Percentiles rank a stretch among this genome's conserved stretches.
These are phyloP conservation scores for Stylosanthes scabra DNA, from an alignment of 331 rosid genomes.

Conservation along the genomic window DNA sequence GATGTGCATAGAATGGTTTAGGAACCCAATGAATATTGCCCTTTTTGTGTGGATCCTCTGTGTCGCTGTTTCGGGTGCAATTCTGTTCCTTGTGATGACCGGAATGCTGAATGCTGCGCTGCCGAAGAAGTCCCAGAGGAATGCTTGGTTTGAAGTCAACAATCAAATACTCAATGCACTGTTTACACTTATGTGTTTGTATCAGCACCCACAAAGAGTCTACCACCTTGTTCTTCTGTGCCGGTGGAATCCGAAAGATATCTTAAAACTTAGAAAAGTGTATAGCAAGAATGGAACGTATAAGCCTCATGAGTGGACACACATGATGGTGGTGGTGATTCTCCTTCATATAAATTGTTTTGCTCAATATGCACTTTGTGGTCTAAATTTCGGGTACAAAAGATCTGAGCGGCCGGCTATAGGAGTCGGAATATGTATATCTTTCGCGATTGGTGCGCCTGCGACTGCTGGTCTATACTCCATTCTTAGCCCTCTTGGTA, in stretches of 20 bases:
- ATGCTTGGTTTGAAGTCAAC: slow-evolving; percentile 92
- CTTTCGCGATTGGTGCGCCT: slow-evolving; percentile 85
- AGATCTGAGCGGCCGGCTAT: slow-evolving; percentile 84
- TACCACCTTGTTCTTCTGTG: slow-evolving; percentile 83
- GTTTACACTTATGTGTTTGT: slow-evolving; percentile 91
- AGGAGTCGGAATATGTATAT: slow-evolving; percentile 86
- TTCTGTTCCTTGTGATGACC: slow-evolving; percentile 93
- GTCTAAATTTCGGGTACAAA: slow-evolving; percentile 83
- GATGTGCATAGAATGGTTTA: slow-evolving; percentile 74
- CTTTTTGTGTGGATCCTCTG: slow-evolving; percentile 76
- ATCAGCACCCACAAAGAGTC: slow-evolving; percentile 81
- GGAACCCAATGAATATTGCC: slow-evolving; percentile 89
- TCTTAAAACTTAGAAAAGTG: slow-evolving; percentile 63
- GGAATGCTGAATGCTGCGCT: slow-evolving; percentile 83
- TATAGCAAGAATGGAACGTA: slow-evolving; percentile 95
- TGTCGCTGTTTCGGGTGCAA: slow-evolving; percentile 91
- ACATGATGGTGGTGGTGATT: slow-evolving; percentile 86
- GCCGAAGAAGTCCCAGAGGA: slow-evolving; percentile 68
- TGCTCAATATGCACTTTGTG: slow-evolving; percentile 93
- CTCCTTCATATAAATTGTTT: slow-evolving; percentile 86
- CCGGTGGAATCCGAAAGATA: slow-evolving; percentile 79
- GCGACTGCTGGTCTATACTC: slow-evolving; percentile 82
- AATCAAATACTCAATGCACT: slow-evolving; percentile 96
- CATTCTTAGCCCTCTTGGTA: slow-evolving; percentile 91
- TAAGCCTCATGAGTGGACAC: slow-evolving; percentile 95